Evolutionary conservation across 2,329 filamentous ascomycete species (phyloP), one percentile per base, ranked within the genome.

Genomic region (Claviceps capensis): DNA sequence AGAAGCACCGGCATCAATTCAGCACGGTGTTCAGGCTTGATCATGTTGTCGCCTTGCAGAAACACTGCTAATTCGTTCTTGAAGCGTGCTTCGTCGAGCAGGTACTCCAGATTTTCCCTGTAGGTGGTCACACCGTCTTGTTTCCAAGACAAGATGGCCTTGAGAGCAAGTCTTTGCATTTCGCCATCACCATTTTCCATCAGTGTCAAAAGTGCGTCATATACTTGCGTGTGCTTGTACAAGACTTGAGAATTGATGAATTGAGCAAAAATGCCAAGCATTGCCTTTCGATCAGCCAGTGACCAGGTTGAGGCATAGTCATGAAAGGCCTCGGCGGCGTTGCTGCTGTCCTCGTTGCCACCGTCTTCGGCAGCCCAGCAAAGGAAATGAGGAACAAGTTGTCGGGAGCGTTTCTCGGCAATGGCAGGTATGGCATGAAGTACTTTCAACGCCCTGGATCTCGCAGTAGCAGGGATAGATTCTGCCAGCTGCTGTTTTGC

Each of bases 61-160:
- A 98, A 85, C 4, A 93, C 81, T 0, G 88, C 85, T n/a, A 98
- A 76, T 64, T 97, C 91, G 61, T 97, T 93, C 62, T 89, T 88
- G 69, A 97, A 95, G 48, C 87, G 80, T 23, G 86, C 83, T 56
- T 97, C 93, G 58, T 98, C 93, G 8, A 97, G 77, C 2, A 98
- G 74, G 59, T 88, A 90, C 55, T 88, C 77, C 23, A 98, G 69
- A 59, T 90, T 88, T 59, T 96, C 89, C 60, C 89, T 81, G 62
- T 97, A 95, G 0, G 82, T 76, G 54, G 77, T 77, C 48, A 98
- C 74, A 8, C 77, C 81, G 2, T 83, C 76, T 53, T 86, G 79
- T 65, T 95, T 97, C 91, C 93, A 98, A 0, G 88, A 81, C 50
- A 96, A 74, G 7, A 98, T 79, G 8, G 85, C 86, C 65, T 89